Evolutionary conservation across 202 grass and related monocot genomes (phyloP).

Genomic region (Setaria italica): DNA sequence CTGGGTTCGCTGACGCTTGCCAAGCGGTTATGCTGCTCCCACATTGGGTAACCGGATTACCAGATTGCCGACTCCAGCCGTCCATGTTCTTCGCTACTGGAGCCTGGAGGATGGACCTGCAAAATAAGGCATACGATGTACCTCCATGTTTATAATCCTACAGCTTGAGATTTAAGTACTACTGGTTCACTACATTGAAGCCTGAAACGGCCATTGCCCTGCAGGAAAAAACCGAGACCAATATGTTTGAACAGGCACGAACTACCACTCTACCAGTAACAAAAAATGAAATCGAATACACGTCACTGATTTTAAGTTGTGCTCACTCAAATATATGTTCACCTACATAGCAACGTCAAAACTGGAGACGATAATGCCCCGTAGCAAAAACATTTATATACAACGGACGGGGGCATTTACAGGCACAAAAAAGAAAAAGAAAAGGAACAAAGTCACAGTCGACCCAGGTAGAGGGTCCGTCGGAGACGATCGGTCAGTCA

Average conservation of each 20-base stretch:
- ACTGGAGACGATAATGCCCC: conserved; percentile 28
- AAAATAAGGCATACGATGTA: background rate
- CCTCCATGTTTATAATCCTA: background rate
- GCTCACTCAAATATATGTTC: conserved; percentile 2
- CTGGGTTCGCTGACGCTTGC: background rate
- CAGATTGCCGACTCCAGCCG: background rate
- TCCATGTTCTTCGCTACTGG: background rate
- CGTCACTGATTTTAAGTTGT: conserved; percentile 7
- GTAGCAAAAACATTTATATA: conserved; percentile 54
- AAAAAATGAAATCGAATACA: background rate
- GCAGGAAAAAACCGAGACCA: background rate
- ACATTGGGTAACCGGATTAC: background rate
- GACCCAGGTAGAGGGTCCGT: conserved; percentile 1
- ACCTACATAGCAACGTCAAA: conserved; percentile 28
- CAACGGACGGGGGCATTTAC: conserved; percentile 42
- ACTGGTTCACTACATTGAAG: too few relatives aligned
- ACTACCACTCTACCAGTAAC: background rate
- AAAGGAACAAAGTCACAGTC: conserved; percentile 23
- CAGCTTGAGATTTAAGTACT: too few relatives aligned
- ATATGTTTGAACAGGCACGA: background rate
- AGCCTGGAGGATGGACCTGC: background rate
- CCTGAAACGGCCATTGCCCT: too few relatives aligned
- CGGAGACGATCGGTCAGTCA: conserved; percentile 26
- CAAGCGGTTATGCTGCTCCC: background rate
- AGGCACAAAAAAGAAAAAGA: background rate